phyloP scores from a whole-genome alignment of 192 early-diverging fungal genomes.

The Lobosporangium transversale region DNA sequence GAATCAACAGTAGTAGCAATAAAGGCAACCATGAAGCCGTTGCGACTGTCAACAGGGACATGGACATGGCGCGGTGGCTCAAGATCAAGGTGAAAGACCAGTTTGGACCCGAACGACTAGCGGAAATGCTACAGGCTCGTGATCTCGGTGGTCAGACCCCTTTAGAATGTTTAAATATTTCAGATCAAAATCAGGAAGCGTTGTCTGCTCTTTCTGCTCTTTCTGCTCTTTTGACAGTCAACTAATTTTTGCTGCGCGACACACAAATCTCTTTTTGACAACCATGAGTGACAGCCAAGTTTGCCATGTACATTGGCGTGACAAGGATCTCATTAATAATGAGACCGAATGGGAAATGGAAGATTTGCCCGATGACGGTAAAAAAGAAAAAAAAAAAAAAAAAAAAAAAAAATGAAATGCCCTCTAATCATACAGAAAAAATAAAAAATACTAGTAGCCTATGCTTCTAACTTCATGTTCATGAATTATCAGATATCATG shows the following conservation, averaged over 20 bases:
- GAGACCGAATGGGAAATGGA: slow-evolving; percentile 35
- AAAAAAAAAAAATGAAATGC: too few species aligned
- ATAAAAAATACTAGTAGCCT: too few species aligned
- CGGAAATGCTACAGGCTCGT: slow-evolving; percentile 12
- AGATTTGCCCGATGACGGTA: slow-evolving; percentile 35
- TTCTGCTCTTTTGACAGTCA: not conserved
- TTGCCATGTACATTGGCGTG: slow-evolving; percentile 41
- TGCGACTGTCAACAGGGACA: not conserved
- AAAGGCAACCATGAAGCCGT: not conserved
- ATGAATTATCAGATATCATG: slow-evolving; percentile 7
- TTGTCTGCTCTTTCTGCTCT: not conserved
- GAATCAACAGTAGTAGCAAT: not conserved
- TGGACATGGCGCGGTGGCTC: slow-evolving; percentile 31
- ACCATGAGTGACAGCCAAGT: slow-evolving; percentile 48
- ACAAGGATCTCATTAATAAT: slow-evolving; percentile 28
- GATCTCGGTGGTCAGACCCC: slow-evolving; percentile 24
- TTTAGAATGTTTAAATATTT: slow-evolving; percentile 12
- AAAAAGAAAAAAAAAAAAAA: too few species aligned
- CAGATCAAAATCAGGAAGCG: not conserved
- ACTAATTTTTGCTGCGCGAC: not conserved
- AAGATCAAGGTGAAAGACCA: slow-evolving; percentile 7
- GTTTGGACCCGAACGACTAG: not conserved
- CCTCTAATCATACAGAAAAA: not conserved
- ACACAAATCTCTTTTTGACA: not conserved
- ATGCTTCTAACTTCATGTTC: not conserved